Evolutionary conservation across 148 eudicot species (phyloP), one percentile per base, ranked within the genome.

Genomic region (Tetragonia tetragonoides): DNA sequence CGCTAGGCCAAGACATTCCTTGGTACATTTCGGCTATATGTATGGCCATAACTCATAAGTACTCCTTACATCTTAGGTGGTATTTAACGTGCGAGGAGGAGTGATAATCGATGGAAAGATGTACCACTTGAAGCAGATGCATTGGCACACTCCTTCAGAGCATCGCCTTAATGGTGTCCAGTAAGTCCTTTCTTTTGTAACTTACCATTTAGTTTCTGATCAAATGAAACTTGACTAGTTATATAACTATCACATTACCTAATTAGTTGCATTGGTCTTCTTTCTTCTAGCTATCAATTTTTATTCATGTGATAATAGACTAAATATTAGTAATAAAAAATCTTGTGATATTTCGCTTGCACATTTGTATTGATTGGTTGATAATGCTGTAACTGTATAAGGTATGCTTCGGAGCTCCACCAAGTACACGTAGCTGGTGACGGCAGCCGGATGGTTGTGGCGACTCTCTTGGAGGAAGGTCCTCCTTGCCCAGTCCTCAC

Each of bases 61-160:
- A 44, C 2, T 5, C 47, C 6, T 44, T 5, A 5, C 6, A 5
- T 5, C 9, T 5, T 44, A 83, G 86, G 81, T 80, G 18, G n/a
- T 21, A 7, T 62, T 78, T 34, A 60, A 44, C 14, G 82, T 60
- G 2, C 39, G 34, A 9, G 95, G 96, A 24, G 79, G 16, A 12
- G 34, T 91, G 56, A 42, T 63, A 44, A 70, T 86, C 10, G 85
- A 87, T 67, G 94, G 88, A 2, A 87, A 88, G 64, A 79, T 41
- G 23, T 95, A 91, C 83, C 68, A 47, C 10, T 76, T 95, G 73
- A 46, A 74, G 41, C 90, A 87, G 80, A 82, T 93, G 88, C 97
- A 93, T 59, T 88, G 94, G 94, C 99, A 93, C 75, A 39, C 96
- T 74, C 99, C 99, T 63, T 91, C 99, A 0, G 99, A 95, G 78